Evolutionary conservation across 1,284 basidiomycete species (phyloP).

Genomic region (Pascua guehoae): DNA sequence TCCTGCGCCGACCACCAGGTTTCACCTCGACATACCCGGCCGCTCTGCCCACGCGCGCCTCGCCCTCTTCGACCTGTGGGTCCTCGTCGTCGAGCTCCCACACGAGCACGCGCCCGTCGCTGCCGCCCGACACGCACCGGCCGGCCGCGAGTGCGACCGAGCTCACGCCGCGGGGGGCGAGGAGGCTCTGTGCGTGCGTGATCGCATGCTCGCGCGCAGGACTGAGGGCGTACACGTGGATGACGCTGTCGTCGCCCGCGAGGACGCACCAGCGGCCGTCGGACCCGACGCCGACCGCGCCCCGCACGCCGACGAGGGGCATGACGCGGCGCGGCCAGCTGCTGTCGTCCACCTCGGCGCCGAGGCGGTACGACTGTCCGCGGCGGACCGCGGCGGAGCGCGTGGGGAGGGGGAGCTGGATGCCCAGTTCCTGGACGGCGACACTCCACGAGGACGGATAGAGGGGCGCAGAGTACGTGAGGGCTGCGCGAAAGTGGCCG

Average conservation of each 20-base stretch:
- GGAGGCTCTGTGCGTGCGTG: slow-evolving; percentile 40
- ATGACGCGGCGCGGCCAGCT: slow-evolving; percentile 34
- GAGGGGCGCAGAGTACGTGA: slow-evolving; percentile 46
- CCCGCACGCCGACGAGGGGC: slow-evolving; percentile 39
- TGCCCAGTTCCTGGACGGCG: slow-evolving; percentile 43
- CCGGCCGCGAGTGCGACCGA: slow-evolving; percentile 37
- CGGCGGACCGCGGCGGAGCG: slow-evolving; percentile 13
- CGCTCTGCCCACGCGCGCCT: slow-evolving; percentile 27
- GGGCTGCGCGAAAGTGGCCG: slow-evolving; percentile 28
- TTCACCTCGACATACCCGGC: slow-evolving; percentile 42
- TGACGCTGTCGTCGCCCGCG: slow-evolving; percentile 43
- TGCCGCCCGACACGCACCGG: slow-evolving; percentile 40
- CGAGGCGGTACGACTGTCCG: slow-evolving; percentile 38
- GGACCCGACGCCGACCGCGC: slow-evolving; percentile 39
- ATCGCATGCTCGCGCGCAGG: slow-evolving; percentile 24
- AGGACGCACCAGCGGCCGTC: slow-evolving; percentile 47
- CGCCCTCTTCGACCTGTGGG: slow-evolving; percentile 4
- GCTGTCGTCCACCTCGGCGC: slow-evolving; percentile 13
- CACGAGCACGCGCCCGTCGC: slow-evolving; percentile 44
- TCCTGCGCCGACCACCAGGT: slow-evolving; percentile 18
- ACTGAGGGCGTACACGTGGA: slow-evolving; percentile 43
- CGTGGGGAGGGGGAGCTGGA: slow-evolving; percentile 14
- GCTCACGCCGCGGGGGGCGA: slow-evolving; percentile 41
- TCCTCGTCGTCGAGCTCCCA: slow-evolving; percentile 44
- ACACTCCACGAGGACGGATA: slow-evolving; percentile 49